These are phyloP conservation scores for Sclerotinia nivalis DNA, from an alignment of 2,329 filamentous ascomycete genomes.

Conservation along the genomic window DNA sequence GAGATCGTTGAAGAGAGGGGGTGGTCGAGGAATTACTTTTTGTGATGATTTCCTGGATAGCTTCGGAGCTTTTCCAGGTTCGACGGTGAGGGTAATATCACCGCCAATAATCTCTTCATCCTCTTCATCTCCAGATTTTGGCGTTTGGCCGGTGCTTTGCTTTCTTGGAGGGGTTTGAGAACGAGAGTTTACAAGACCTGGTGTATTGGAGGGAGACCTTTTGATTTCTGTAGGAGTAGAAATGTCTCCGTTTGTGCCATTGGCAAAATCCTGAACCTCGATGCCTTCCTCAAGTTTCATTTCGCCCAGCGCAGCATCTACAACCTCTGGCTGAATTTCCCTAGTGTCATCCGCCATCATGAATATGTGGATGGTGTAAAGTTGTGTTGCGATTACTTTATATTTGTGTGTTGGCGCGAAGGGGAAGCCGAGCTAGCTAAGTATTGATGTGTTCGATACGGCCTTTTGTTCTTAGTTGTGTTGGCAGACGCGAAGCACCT, in stretches of 20 bases:
- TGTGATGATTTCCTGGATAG: slow-evolving; percentile 72
- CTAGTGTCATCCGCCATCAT: slow-evolving; percentile 40
- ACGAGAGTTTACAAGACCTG: slow-evolving; percentile 31
- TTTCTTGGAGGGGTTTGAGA: slow-evolving; percentile 36
- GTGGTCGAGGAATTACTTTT: slow-evolving; percentile 63
- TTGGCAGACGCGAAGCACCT: slow-evolving; percentile 13
- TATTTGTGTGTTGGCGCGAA: slow-evolving; percentile 18
- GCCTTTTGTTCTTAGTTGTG: slow-evolving; percentile 15
- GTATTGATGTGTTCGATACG: slow-evolving; percentile 17
- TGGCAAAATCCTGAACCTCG: slow-evolving; percentile 29
- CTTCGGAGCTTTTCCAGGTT: slow-evolving; percentile 68
- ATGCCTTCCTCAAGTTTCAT: slow-evolving; percentile 40
- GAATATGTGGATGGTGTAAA: slow-evolving; percentile 11
- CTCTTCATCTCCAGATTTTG: slow-evolving; percentile 43
- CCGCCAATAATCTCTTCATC: slow-evolving; percentile 55
- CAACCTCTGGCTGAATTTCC: slow-evolving; percentile 35
- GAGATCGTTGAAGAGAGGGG: slow-evolving; percentile 70
- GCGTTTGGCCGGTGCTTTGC: slow-evolving; percentile 33
- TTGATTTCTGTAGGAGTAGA: slow-evolving; percentile 28
- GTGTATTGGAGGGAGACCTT: slow-evolving; percentile 36
- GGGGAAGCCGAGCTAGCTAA: slow-evolving; percentile 17
- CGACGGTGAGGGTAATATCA: slow-evolving; percentile 62
- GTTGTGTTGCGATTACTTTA: slow-evolving; percentile 18
- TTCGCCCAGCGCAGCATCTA: slow-evolving; percentile 39
- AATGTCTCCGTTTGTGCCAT: slow-evolving; percentile 34